Conservation (phyloP, 2,329 filamentous ascomycete species). For the Penicillium sp. region DNA sequence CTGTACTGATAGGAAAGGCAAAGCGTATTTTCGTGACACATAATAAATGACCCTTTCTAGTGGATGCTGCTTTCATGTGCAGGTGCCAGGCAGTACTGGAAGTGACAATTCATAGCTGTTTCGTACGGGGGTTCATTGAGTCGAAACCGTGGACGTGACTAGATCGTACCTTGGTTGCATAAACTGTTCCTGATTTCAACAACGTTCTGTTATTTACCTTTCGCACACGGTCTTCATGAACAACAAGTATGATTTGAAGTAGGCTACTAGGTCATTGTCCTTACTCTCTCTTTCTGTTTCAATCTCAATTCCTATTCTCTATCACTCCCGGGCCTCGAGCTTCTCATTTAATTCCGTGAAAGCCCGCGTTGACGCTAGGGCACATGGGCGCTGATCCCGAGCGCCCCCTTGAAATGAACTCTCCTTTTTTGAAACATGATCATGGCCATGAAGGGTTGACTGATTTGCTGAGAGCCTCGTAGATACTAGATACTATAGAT, state of each 20-base stretch:
- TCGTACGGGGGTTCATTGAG: neutral
- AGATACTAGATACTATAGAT: neutral
- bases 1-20: neutral
- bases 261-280: too few relatives aligned
- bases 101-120: neutral
- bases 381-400: slow-evolving; percentile 17
- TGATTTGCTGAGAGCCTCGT: neutral
- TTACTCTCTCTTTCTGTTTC: too few relatives aligned
- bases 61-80: neutral
- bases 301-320: neutral
- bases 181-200: neutral
- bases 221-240: neutral
- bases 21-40: neutral
- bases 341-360: neutral
- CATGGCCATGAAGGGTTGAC: neutral
- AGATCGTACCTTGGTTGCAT: neutral
- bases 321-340: neutral
- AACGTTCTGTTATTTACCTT: neutral
- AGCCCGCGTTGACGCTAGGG: slow-evolving; percentile 10
- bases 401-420: slow-evolving; percentile 12
- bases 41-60: neutral
- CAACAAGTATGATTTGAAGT: too few relatives aligned
- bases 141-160: neutral
- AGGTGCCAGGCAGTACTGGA: neutral
- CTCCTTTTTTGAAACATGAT: neutral